A percentile compares a stretch with the other conserved stretches of the same genome.
Evolutionary conservation across 2,329 filamentous ascomycete genomes (phyloP).

Genomic region (Tolypocladium ovalisporum): DNA sequence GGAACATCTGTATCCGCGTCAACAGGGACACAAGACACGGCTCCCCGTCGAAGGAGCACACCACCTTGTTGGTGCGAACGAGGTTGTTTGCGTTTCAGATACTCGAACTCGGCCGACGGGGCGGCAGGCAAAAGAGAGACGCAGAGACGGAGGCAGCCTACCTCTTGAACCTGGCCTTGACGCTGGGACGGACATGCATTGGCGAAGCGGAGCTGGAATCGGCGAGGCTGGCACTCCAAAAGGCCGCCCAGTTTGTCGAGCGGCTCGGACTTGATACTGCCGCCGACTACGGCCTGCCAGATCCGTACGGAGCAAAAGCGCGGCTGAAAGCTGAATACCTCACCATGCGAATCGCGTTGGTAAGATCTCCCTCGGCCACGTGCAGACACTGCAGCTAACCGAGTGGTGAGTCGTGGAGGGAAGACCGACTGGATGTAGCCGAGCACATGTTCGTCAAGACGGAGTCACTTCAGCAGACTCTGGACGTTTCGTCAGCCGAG

Average conservation of each 20-base stretch:
- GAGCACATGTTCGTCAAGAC: constrained; percentile 65
- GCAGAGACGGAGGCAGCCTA: constrained; percentile 34
- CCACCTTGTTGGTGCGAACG: constrained; percentile 24
- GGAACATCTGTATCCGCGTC: constrained; percentile 54
- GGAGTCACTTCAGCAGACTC: constrained; percentile 21
- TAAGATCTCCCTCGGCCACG: constrained; percentile 24
- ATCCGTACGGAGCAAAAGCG: constrained; percentile 3
- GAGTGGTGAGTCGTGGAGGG: constrained; percentile 55
- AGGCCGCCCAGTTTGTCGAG: constrained; percentile 44
- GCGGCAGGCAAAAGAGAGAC: constrained; percentile 12
- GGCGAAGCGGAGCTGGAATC: constrained; percentile 44
- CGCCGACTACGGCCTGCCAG: not conserved
- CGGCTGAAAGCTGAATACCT: constrained; percentile 51
- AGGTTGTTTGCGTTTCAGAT: constrained; percentile 55
- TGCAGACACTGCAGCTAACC: constrained; percentile 6
- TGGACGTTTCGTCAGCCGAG: constrained; percentile 44
- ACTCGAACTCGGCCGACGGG: constrained; percentile 44
- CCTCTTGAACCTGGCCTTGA: constrained; percentile 57
- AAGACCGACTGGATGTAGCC: constrained; percentile 61
- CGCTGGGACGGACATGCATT: constrained; percentile 42
- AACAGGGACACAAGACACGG: constrained; percentile 15
- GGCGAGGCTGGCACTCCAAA: constrained; percentile 52
- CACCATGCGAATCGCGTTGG: constrained; percentile 54
- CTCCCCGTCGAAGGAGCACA: constrained; percentile 8
- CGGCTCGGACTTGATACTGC: constrained; percentile 8